A percentile compares a stretch with the other conserved stretches of the same genome.
These are phyloP conservation scores for Vitis hybrid DNA, from an alignment of 177 flowering plant species.

Conservation along the genomic window DNA sequence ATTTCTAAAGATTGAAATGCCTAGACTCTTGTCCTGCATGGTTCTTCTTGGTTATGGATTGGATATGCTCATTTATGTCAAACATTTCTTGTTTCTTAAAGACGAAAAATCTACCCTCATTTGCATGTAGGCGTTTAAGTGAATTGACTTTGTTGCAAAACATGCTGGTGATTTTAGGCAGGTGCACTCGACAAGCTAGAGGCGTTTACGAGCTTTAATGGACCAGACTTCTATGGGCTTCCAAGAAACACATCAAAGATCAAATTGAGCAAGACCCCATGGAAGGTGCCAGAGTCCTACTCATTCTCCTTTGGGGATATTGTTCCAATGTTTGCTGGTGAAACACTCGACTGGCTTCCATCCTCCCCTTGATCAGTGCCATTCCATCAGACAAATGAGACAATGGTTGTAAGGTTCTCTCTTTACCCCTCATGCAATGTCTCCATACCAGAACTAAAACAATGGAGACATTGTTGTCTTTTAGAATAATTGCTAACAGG, in stretches of 20 bases:
- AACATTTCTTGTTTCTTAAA: no score
- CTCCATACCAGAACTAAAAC: no score
- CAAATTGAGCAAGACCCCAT: conserved; percentile 55
- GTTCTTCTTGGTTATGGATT: not conserved
- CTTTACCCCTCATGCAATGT: no score
- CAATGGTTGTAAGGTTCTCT: no score
- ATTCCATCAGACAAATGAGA: no score
- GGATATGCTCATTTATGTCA: not conserved
- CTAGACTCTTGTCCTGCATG: no score
- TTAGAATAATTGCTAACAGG: no score
- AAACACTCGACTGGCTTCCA: conserved; percentile 80
- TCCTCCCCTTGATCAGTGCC: conserved; percentile 18
- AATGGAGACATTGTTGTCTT: no score
- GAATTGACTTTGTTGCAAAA: no score
- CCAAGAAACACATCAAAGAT: conserved; percentile 79
- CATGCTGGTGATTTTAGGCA: conserved; percentile 40
- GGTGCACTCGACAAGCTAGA: conserved; percentile 95
- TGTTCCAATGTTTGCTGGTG: conserved; percentile 91
- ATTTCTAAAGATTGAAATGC: no score
- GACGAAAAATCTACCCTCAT: no score
- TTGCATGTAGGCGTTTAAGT: no score
- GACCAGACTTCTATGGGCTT: conserved; percentile 95
- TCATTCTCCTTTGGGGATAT: conserved; percentile 68
- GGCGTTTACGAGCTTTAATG: conserved; percentile 98
- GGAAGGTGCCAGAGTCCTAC: conserved; percentile 74